phyloP scores from a whole-genome alignment of 768 basidiomycete genomes.

The Leccinum boreale region DNA sequence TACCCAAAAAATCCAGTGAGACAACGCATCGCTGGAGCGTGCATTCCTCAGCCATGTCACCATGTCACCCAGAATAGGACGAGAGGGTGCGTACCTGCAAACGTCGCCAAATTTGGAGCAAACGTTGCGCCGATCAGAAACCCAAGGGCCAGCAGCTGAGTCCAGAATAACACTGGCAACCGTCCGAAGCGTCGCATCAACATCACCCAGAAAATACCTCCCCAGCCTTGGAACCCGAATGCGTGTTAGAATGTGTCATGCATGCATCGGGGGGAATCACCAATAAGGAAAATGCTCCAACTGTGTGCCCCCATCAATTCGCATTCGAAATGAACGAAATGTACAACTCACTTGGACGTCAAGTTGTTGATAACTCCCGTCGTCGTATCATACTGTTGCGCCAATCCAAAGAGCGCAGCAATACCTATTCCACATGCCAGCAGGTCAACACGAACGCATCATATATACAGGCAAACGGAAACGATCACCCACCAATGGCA shows the following conservation, averaged over 20 bases:
- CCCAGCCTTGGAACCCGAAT: conserved; percentile 22
- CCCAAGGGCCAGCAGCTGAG: conserved; percentile 39
- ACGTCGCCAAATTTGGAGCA: conserved; percentile 45
- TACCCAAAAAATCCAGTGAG: conserved; percentile 33
- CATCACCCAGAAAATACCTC: conserved; percentile 30
- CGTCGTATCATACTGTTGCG: conserved; percentile 42
- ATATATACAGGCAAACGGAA: background rate
- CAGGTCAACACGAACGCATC: background rate
- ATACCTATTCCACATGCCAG: conserved; percentile 35
- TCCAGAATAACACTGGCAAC: conserved; percentile 31
- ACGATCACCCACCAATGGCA: conserved; percentile 38
- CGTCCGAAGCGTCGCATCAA: conserved; percentile 30
- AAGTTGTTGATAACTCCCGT: conserved; percentile 48
- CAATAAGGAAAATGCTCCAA: conserved; percentile 50
- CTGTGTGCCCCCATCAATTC: conserved; percentile 11
- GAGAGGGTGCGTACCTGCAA: conserved; percentile 35
- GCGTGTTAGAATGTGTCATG: conserved; percentile 7
- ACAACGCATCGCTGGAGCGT: conserved; percentile 29
- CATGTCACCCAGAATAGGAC: background rate
- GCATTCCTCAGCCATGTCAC: background rate
- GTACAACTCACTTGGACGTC: conserved; percentile 38
- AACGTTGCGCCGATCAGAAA: conserved; percentile 52
- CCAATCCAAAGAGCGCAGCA: conserved; percentile 46
- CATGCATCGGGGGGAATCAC: conserved; percentile 17
- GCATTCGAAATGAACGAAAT: background rate